These are phyloP conservation scores for Podochytrium sp. DNA, from an alignment of 192 early-diverging fungal species.

Conservation along the genomic window DNA sequence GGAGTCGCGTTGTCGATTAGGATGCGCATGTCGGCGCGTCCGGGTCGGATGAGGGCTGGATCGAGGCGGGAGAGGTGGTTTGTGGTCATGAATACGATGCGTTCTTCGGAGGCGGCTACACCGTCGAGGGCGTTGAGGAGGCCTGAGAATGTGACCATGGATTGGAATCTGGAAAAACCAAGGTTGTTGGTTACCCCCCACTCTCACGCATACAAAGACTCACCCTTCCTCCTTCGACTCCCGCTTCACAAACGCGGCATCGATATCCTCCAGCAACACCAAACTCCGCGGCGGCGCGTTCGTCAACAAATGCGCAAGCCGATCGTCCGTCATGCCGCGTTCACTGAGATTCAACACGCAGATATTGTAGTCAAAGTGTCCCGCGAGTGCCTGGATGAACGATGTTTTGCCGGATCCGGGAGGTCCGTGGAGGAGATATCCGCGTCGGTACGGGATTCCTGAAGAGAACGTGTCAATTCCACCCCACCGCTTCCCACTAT, in stretches of 20 bases:
- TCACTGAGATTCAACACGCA: conserved; percentile 74
- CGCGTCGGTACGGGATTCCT: conserved; percentile 71
- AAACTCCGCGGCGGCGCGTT: conserved; percentile 60
- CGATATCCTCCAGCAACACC: conserved; percentile 76
- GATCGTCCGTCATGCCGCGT: conserved; percentile 72
- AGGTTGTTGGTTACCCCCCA: not conserved
- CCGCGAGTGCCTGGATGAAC: conserved; percentile 74
- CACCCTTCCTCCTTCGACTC: conserved; percentile 69
- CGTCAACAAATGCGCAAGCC: conserved; percentile 51
- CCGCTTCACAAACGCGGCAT: conserved; percentile 75
- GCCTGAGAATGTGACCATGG: conserved; percentile 60
- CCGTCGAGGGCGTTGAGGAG: conserved; percentile 82
- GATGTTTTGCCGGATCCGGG: conserved; percentile 75
- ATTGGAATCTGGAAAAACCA: conserved; percentile 36
- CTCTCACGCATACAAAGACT: not conserved
- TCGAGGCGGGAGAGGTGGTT: conserved; percentile 76
- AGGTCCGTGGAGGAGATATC: conserved; percentile 71
- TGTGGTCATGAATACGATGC: conserved; percentile 82
- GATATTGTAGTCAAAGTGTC: conserved; percentile 76
- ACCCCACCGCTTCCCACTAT: conserved; percentile 43
- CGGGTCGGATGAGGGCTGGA: conserved; percentile 72
- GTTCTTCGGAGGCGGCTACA: conserved; percentile 71
- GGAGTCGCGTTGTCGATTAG: conserved; percentile 63
- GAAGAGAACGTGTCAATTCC: not conserved
- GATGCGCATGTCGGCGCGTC: conserved; percentile 67